phyloP scores from a whole-genome alignment of 768 basidiomycete species.

The Leccinum ochraceum region DNA sequence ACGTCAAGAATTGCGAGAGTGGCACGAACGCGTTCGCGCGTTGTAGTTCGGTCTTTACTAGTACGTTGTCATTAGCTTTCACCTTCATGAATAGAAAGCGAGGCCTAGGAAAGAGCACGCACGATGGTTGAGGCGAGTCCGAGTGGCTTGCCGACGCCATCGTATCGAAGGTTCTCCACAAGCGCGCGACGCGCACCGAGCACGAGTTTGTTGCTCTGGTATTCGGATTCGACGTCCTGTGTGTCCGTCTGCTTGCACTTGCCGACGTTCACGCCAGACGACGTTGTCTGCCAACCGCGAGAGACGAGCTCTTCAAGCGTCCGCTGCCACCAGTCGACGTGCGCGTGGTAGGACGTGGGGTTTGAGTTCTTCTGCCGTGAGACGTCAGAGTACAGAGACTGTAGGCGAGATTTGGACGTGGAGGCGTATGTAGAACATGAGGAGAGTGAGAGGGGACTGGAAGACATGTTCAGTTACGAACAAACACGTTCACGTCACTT shows the following conservation, averaged over 20 bases:
- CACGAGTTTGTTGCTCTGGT: conserved; percentile 52
- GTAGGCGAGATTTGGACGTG: conserved; percentile 51
- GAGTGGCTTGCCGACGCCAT: conserved; percentile 75
- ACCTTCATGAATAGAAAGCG: not conserved
- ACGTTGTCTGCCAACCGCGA: conserved; percentile 50
- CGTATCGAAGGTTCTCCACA: conserved; percentile 59
- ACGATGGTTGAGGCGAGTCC: conserved; percentile 73
- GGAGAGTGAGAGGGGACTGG: conserved; percentile 18
- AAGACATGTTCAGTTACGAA: conserved; percentile 18
- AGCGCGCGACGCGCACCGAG: conserved; percentile 56
- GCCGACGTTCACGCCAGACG: conserved; percentile 7
- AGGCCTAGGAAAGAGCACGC: conserved; percentile 36
- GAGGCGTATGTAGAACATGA: conserved; percentile 30
- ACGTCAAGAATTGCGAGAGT: conserved; percentile 53
- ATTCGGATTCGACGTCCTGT: conserved; percentile 10
- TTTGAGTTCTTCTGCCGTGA: conserved; percentile 83
- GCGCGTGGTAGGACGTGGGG: conserved; percentile 76
- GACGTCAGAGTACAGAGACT: conserved; percentile 87
- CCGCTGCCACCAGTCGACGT: conserved; percentile 85
- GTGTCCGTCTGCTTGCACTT: conserved; percentile 14
- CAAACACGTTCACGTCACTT: not conserved
- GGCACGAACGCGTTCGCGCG: conserved; percentile 46
- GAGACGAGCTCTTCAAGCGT: conserved; percentile 63
- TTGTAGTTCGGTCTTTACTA: conserved; percentile 71
- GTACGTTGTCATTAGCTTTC: conserved; percentile 37